phyloP scores from a whole-genome alignment of 495 filamentous ascomycete species.

The Penicillium waksmanii region DNA sequence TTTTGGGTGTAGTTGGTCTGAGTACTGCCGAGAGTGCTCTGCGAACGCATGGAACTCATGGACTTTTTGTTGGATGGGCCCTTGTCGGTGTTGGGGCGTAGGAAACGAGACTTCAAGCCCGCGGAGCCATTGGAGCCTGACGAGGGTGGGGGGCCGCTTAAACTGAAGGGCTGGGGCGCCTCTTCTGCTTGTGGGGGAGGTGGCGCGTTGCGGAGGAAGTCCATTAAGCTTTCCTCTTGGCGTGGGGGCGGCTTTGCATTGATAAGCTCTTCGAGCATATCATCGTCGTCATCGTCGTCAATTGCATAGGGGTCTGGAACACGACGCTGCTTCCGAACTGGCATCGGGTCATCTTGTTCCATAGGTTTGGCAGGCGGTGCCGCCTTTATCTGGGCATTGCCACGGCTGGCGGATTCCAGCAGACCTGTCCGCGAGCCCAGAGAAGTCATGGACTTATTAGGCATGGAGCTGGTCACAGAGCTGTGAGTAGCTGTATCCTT shows the following conservation, averaged over 20 bases:
- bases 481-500: slow-evolving; percentile 25
- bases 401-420: slow-evolving; percentile 43
- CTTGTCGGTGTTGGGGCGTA: slow-evolving; percentile 43
- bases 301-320: slow-evolving; percentile 91
- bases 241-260: slow-evolving; percentile 49
- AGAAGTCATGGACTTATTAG: slow-evolving; percentile 52
- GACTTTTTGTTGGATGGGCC: slow-evolving; percentile 36
- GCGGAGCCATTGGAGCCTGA: slow-evolving; percentile 56
- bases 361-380: slow-evolving; percentile 16
- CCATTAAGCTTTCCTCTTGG: slow-evolving; percentile 72
- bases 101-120: slow-evolving; percentile 66
- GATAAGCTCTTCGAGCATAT: slow-evolving; percentile 65
- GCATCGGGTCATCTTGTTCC: slow-evolving; percentile 31
- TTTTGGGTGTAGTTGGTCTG: slow-evolving; percentile 46
- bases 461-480: slow-evolving; percentile 48
- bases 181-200: slow-evolving; percentile 63
- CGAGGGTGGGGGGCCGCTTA: slow-evolving; percentile 24
- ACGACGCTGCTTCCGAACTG: slow-evolving; percentile 69
- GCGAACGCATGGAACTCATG: slow-evolving; percentile 38
- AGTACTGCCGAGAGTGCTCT: slow-evolving; percentile 16
- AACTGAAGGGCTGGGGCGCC: slow-evolving; percentile 45
- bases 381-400: slow-evolving; percentile 25
- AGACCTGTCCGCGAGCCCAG: slow-evolving; percentile 63
- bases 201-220: slow-evolving; percentile 84
- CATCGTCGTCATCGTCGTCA: slow-evolving; percentile 81